Evolutionary conservation across 202 grass and related monocot genomes (phyloP).

Genomic region (Bolboschoenoplectus hybrid): DNA sequence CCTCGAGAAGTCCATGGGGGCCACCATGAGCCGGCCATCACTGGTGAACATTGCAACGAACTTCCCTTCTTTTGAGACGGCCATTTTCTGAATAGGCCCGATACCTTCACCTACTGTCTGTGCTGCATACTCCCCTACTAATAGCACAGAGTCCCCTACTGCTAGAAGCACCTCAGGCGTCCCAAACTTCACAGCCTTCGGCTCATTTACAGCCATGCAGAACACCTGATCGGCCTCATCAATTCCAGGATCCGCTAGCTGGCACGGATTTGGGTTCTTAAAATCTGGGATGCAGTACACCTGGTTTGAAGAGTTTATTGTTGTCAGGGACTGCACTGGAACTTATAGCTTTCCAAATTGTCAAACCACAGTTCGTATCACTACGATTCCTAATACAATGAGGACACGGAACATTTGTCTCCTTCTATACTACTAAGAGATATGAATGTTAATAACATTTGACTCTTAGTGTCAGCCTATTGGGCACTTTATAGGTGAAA

Average conservation of each 20-base stretch:
- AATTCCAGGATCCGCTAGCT: conserved; percentile 67
- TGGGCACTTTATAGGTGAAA: background rate
- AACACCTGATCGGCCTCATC: conserved; percentile 68
- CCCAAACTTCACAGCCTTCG: conserved; percentile 87
- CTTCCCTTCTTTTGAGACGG: conserved; percentile 84
- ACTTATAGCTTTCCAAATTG: background rate
- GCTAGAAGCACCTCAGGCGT: conserved; percentile 86
- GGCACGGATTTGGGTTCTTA: conserved; percentile 63
- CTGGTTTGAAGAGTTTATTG: conserved; percentile 14
- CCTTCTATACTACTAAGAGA: background rate
- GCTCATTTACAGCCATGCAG: conserved; percentile 83
- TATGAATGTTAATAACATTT: background rate
- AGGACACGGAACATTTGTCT: background rate
- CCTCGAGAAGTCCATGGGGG: conserved; percentile 82
- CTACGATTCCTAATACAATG: conserved; percentile 38
- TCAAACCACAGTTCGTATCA: background rate
- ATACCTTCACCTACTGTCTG: conserved; percentile 71
- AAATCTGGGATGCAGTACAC: conserved; percentile 58
- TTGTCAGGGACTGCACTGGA: background rate
- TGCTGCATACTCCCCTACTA: conserved; percentile 76
- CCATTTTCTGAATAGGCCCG: conserved; percentile 96
- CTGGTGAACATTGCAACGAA: conserved; percentile 83
- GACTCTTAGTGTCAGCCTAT: background rate
- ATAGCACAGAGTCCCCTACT: conserved; percentile 74
- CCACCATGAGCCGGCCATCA: conserved; percentile 82